A percentile compares a stretch with the other conserved stretches of the same genome.
These are phyloP conservation scores for Cutaneotrichosporon cavernicola DNA, from an alignment of 1,284 basidiomycete genomes.

Conservation along the genomic window DNA sequence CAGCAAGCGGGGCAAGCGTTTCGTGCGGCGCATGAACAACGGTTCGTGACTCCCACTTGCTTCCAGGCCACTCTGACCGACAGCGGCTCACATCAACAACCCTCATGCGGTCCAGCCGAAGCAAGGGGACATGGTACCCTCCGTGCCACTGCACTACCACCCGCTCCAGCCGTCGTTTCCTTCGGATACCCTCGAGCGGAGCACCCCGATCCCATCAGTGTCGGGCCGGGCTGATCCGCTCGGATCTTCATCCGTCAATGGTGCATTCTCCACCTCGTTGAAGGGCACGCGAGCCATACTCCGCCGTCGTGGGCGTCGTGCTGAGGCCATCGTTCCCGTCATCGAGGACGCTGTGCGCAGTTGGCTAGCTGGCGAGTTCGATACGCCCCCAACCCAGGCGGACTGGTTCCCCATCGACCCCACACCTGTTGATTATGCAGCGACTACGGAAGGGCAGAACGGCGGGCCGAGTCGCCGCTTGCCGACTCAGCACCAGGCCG, in stretches of 20 bases:
- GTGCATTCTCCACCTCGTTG: conserved; percentile 46
- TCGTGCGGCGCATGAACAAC: conserved; percentile 48
- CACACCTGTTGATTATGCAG: conserved; percentile 26
- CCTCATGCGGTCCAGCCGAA: conserved; percentile 44
- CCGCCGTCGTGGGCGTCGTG: conserved; percentile 40
- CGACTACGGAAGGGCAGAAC: not conserved
- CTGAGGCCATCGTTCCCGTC: conserved; percentile 40
- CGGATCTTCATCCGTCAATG: conserved; percentile 23
- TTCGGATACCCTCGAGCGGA: conserved; percentile 30
- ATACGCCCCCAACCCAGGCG: conserved; percentile 9
- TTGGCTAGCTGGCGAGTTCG: conserved; percentile 43
- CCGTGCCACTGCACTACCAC: conserved; percentile 44
- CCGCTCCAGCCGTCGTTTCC: conserved; percentile 38
- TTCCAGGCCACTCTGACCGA: not conserved
- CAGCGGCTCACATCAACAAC: conserved; percentile 47
- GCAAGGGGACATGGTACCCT: conserved; percentile 40
- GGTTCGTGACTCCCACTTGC: conserved; percentile 27
- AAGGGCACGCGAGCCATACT: conserved; percentile 48
- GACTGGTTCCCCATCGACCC: conserved; percentile 41
- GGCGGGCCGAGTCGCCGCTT: conserved; percentile 25
- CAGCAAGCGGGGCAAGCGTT: conserved; percentile 38
- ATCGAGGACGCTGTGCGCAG: conserved; percentile 40
- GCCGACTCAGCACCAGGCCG: conserved; percentile 35
- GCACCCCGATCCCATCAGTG: conserved; percentile 27
- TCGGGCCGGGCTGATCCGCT: conserved; percentile 13